These are phyloP conservation scores for Canavalia gladiata DNA, from an alignment of 306 rosid species.

Conservation along the genomic window DNA sequence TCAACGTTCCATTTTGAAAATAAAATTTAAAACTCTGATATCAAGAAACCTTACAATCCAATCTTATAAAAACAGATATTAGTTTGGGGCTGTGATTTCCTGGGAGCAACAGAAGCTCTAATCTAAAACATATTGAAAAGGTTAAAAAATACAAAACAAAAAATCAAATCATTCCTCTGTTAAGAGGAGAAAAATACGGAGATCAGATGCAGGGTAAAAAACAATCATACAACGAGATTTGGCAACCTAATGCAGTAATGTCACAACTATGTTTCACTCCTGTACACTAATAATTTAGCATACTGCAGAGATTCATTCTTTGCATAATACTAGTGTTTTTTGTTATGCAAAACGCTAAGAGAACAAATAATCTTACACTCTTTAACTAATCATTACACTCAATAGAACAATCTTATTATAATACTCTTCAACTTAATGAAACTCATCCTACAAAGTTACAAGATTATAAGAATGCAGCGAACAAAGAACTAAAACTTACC, in stretches of 20 bases:
- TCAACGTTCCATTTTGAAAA: not conserved
- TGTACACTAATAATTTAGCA: conserved; percentile 11
- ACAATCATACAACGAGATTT: not conserved
- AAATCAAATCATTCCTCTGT: too few relatives aligned
- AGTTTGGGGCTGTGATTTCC: not conserved
- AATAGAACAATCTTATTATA: not conserved
- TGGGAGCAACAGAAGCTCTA: not conserved
- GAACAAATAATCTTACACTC: not conserved
- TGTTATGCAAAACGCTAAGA: not conserved
- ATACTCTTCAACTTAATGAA: not conserved
- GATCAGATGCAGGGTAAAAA: not conserved
- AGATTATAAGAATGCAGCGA: not conserved
- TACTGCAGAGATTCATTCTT: not conserved
- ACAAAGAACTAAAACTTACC: conserved; percentile 52
- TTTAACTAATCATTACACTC: too few relatives aligned
- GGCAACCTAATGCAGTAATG: conserved; percentile 12
- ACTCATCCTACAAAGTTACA: not conserved
- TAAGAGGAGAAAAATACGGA: conserved; percentile 4
- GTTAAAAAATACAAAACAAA: not conserved
- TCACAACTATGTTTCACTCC: not conserved
- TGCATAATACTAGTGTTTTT: not conserved
- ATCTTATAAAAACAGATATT: not conserved
- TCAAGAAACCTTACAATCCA: not conserved
- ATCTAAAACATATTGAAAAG: not conserved
- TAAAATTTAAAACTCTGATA: not conserved